phyloP scores from a whole-genome alignment of 352 stramenopile genomes.

The Globisporangium lucens region DNA sequence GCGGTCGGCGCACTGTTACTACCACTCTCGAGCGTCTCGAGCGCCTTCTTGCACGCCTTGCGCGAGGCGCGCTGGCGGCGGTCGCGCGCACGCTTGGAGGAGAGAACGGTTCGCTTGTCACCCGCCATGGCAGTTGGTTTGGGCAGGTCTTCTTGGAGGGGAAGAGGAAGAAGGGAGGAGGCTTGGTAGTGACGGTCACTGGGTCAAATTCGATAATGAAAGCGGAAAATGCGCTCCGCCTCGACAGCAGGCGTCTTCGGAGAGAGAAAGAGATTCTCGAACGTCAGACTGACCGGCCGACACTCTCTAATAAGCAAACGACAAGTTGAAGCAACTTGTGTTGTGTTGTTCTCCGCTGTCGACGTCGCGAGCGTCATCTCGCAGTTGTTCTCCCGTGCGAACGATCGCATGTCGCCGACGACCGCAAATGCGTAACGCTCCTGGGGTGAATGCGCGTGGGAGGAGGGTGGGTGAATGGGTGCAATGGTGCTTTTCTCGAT shows the following conservation, averaged over 20 bases:
- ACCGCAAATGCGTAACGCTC: background rate
- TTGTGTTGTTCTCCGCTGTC: conserved; percentile 1
- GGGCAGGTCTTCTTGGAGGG: background rate
- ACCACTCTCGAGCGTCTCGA: conserved; percentile 26
- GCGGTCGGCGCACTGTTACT: conserved; percentile 2
- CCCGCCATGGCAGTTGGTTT: conserved; percentile 34
- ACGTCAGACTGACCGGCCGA: background rate
- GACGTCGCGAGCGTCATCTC: conserved; percentile 8
- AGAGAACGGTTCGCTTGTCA: conserved; percentile 68
- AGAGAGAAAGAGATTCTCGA: conserved; percentile 1
- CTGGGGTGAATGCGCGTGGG: background rate
- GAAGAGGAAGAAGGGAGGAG: background rate
- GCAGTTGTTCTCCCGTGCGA: background rate
- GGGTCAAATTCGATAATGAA: conserved; percentile 11
- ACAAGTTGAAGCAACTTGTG: conserved; percentile 7
- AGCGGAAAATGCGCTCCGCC: background rate
- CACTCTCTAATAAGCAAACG: background rate
- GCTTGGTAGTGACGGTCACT: background rate
- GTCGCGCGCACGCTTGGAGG: conserved; percentile 56
- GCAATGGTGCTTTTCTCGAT: background rate
- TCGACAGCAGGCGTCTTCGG: background rate
- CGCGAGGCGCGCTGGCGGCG: conserved; percentile 50
- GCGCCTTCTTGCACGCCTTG: conserved; percentile 24
- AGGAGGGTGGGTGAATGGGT: background rate
- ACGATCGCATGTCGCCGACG: conserved; percentile 5